These are phyloP conservation scores for Myxozyma monticola DNA, from an alignment of 805 yeast species.

Conservation along the genomic window DNA sequence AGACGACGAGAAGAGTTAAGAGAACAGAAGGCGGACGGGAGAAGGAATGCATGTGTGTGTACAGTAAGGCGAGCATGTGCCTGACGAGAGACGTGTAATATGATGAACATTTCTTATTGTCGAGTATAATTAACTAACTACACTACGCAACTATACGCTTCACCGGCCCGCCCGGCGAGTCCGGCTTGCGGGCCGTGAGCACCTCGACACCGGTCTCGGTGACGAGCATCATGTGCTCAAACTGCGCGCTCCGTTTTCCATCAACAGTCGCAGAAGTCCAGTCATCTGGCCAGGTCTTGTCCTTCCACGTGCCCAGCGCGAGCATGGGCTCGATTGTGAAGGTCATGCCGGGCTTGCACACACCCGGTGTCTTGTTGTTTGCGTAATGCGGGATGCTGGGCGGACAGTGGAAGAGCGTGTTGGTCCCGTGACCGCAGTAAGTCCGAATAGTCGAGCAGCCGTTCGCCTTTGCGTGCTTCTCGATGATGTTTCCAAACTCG, in stretches of 20 bases:
- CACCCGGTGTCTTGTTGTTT: slow-evolving; percentile 87
- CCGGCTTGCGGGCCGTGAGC: slow-evolving; percentile 73
- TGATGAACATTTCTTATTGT: not conserved
- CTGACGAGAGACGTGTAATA: not conserved
- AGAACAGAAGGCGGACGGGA: too few relatives aligned
- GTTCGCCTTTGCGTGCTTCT: slow-evolving; percentile 76
- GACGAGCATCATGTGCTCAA: slow-evolving; percentile 88
- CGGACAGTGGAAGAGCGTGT: slow-evolving; percentile 80
- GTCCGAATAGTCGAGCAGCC: slow-evolving; percentile 84
- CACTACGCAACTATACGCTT: too few relatives aligned
- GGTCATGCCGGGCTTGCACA: slow-evolving; percentile 92
- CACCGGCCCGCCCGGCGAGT: slow-evolving; percentile 88
- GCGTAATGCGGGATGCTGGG: slow-evolving; percentile 96
- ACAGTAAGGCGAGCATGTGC: too few relatives aligned
- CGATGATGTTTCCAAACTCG: slow-evolving; percentile 82
- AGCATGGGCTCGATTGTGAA: slow-evolving; percentile 99
- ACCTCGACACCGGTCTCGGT: slow-evolving; percentile 94
- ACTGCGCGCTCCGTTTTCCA: slow-evolving; percentile 89
- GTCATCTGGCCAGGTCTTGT: slow-evolving; percentile 91
- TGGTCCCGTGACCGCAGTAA: slow-evolving; percentile 93
- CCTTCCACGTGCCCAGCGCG: slow-evolving; percentile 77
- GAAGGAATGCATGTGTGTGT: too few relatives aligned
- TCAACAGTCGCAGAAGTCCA: slow-evolving; percentile 95
- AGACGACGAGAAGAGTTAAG: too few relatives aligned
- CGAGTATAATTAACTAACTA: too few relatives aligned